Conservation (phyloP, 345 rosid genomes). For the Excoecaria cochinchinensis region DNA sequence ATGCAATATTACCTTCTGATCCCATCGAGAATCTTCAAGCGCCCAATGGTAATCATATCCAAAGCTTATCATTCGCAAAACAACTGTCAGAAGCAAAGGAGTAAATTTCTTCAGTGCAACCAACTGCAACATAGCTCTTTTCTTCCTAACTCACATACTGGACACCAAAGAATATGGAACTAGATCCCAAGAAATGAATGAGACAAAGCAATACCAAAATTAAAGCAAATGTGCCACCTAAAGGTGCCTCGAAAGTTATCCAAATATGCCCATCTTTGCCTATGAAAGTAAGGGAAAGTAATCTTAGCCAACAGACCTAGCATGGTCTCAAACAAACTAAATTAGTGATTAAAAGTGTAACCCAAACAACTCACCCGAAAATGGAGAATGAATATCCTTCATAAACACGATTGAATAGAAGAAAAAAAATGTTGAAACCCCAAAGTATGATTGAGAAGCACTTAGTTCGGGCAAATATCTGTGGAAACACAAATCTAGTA, state of each 20-base stretch:
- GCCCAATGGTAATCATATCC: conserved; percentile 89
- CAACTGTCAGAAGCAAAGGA: conserved; percentile 41
- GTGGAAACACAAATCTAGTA: conserved; percentile 36
- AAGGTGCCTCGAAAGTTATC: conserved; percentile 83
- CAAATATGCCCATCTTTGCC: conserved; percentile 66
- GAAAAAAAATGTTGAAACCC: conserved; percentile 71
- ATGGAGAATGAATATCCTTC: conserved; percentile 82
- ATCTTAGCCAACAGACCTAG: conserved; percentile 7
- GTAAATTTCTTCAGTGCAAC: not conserved
- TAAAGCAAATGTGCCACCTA: conserved; percentile 97
- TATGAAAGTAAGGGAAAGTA: conserved; percentile 23
- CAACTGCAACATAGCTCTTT: not conserved
- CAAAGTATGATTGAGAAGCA: conserved; percentile 62
- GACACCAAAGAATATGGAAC: not conserved
- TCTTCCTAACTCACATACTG: not conserved
- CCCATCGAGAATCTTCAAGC: conserved; percentile 54
- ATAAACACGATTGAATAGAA: conserved; percentile 76
- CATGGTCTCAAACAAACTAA: conserved; percentile 8
- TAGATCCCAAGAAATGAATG: not conserved
- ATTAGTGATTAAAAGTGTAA: not conserved
- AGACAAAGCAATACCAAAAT: conserved; percentile 57
- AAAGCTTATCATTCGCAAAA: conserved; percentile 90
- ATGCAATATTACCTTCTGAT: conserved; percentile 54
- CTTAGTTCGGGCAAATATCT: conserved; percentile 62
- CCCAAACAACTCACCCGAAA: conserved; percentile 64